These are phyloP conservation scores for Poa annua DNA, from an alignment of 176 grass and related monocot genomes.

Conservation along the genomic window DNA sequence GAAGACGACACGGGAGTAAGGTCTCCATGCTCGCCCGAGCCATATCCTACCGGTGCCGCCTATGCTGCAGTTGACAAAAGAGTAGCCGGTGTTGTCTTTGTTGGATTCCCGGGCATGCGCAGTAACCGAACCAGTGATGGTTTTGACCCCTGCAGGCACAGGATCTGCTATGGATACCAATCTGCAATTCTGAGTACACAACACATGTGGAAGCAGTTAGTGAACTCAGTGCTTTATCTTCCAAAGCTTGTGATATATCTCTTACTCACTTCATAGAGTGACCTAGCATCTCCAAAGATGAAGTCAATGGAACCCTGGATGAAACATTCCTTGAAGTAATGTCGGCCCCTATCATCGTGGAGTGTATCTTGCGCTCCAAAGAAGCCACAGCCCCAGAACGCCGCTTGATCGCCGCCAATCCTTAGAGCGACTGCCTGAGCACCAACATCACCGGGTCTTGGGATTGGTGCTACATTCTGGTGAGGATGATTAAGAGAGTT, in stretches of 20 bases:
- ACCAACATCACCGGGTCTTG: slow-evolving; percentile 65
- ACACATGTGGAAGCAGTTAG: slow-evolving; percentile 30
- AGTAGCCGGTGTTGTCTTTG: slow-evolving; percentile 72
- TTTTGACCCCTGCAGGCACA: slow-evolving; percentile 59
- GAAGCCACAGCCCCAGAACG: slow-evolving; percentile 86
- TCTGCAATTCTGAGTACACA: slow-evolving; percentile 58
- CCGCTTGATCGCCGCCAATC: slow-evolving; percentile 63
- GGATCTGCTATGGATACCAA: slow-evolving; percentile 80
- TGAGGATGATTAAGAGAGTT: slow-evolving; percentile 26
- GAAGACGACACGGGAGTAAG: slow-evolving; percentile 74
- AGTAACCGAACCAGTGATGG: slow-evolving; percentile 66
- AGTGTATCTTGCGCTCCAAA: slow-evolving; percentile 90
- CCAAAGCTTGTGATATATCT: not conserved
- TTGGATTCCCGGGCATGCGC: slow-evolving; percentile 58
- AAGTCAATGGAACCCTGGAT: slow-evolving; percentile 90
- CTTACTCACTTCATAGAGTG: slow-evolving; percentile 72
- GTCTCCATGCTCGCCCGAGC: slow-evolving; percentile 82
- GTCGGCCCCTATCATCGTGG: slow-evolving; percentile 72
- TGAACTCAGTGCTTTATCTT: slow-evolving; percentile 7
- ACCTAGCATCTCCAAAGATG: slow-evolving; percentile 86
- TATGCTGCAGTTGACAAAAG: slow-evolving; percentile 73
- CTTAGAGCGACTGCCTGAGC: slow-evolving; percentile 80
- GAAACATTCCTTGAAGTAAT: slow-evolving; percentile 91
- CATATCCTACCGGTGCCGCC: slow-evolving; percentile 70
- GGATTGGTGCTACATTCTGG: slow-evolving; percentile 88